Evolutionary conservation across 768 basidiomycete species (phyloP).

Genomic region (Xerocomellus dryophilus): DNA sequence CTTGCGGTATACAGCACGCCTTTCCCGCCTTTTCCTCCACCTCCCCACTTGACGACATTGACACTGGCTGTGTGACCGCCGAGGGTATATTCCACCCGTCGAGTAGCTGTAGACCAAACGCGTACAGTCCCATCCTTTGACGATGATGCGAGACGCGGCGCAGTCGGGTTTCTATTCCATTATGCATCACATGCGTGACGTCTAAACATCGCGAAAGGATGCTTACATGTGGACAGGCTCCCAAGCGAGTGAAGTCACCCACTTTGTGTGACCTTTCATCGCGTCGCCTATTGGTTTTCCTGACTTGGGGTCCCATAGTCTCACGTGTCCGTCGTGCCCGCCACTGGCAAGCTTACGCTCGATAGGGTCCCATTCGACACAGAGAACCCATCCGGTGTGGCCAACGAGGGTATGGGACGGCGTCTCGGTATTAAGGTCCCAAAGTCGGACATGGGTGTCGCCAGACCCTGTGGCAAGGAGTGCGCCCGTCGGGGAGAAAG

Average conservation of each 20-base stretch:
- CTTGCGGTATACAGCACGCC: conserved; percentile 93
- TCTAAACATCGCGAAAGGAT: background rate
- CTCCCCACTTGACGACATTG: conserved; percentile 96
- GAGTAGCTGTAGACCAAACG: conserved; percentile 80
- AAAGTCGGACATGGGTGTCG: conserved; percentile 87
- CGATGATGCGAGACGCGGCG: conserved; percentile 87
- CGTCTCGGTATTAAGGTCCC: conserved; percentile 92
- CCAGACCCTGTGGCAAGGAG: conserved; percentile 93
- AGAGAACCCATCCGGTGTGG: conserved; percentile 95
- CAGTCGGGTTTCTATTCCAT: conserved; percentile 58
- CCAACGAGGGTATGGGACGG: conserved; percentile 85
- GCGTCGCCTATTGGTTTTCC: conserved; percentile 88
- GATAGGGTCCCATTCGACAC: conserved; percentile 95
- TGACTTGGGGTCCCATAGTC: conserved; percentile 91
- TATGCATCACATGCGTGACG: conserved; percentile 5
- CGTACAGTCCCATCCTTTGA: conserved; percentile 96
- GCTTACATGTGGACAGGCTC: conserved; percentile 91
- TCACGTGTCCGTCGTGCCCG: conserved; percentile 89
- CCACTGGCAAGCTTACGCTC: conserved; percentile 90
- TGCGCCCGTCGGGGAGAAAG: conserved; percentile 91
- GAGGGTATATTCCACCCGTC: conserved; percentile 76
- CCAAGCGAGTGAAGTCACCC: conserved; percentile 94
- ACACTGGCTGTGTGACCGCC: conserved; percentile 94
- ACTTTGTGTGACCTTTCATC: conserved; percentile 90
- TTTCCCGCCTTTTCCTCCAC: conserved; percentile 59